Percentiles rank a stretch among this genome's conserved stretches.
Conservation (phyloP, 2,329 filamentous ascomycete genomes). For the Colletotrichum echinochloae region DNA sequence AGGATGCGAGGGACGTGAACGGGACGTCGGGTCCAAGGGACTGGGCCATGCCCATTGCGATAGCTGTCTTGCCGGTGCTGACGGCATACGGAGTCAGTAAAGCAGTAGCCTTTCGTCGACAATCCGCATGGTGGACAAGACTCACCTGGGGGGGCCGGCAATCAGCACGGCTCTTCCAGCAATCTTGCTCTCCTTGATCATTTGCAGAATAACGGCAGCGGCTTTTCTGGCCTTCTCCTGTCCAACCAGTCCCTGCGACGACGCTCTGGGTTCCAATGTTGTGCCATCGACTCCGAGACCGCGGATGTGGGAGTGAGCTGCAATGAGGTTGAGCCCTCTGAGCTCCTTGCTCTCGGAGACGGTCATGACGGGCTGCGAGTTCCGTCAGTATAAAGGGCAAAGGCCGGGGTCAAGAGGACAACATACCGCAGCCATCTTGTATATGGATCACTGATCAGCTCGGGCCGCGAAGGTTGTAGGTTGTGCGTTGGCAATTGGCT, state of each 20-base stretch:
- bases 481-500: not conserved
- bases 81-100: conserved; percentile 39
- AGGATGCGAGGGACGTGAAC: conserved; percentile 94
- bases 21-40: conserved; percentile 94
- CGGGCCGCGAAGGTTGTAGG: not conserved
- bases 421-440: conserved; percentile 66
- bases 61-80: conserved; percentile 97
- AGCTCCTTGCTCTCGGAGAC: conserved; percentile 97
- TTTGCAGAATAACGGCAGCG: conserved; percentile 94
- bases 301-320: conserved; percentile 97
- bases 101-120: not conserved
- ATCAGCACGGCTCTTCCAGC: conserved; percentile 94
- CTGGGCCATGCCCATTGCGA: conserved; percentile 99
- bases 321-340: conserved; percentile 95
- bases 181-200: conserved; percentile 99
- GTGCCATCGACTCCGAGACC: conserved; percentile 94
- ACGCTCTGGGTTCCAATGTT: conserved; percentile 85
- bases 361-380: conserved; percentile 71
- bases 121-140: not conserved
- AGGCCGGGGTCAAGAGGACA: not conserved
- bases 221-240: conserved; percentile 98
- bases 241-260: conserved; percentile 93
- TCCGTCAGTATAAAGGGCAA: conserved; percentile 11
- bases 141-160: conserved; percentile 86
- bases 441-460: conserved; percentile 11